These are phyloP conservation scores for Cinnamomum micranthum DNA, from an alignment of 164 flowering plant genomes.

Conservation along the genomic window DNA sequence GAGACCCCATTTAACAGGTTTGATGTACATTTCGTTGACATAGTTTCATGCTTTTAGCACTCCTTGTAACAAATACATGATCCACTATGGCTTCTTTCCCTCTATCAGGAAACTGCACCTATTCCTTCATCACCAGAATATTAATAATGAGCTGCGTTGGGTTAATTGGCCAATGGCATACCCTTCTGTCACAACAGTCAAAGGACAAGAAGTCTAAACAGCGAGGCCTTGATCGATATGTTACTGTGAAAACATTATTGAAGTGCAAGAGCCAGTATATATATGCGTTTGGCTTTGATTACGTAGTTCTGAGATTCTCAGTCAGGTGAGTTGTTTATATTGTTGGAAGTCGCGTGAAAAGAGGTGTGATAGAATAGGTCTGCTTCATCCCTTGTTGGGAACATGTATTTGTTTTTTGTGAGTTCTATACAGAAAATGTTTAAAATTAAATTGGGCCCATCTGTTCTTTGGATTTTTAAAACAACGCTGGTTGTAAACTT, in stretches of 20 bases:
- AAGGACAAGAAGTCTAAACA: not conserved
- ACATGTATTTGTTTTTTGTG: slow-evolving; percentile 1
- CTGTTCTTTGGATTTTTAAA: not conserved
- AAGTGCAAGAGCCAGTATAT: not conserved
- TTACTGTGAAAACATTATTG: not conserved
- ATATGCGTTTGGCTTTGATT: slow-evolving; percentile 5
- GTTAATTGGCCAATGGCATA: not conserved
- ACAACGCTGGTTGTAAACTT: slow-evolving; percentile 1
- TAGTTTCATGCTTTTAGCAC: not conserved
- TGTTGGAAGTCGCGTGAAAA: not conserved
- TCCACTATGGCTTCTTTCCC: not conserved
- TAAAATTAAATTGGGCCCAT: not conserved
- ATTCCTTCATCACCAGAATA: not conserved
- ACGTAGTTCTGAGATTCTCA: not conserved
- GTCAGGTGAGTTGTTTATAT: not conserved
- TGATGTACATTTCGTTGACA: not conserved
- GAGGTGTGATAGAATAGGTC: slow-evolving; percentile 1
- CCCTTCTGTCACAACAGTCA: not conserved
- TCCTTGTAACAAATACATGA: not conserved
- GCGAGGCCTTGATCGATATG: not conserved
- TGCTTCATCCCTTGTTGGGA: not conserved
- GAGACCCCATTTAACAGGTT: slow-evolving; percentile 1
- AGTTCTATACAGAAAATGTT: not conserved
- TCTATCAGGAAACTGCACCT: slow-evolving; percentile 5
- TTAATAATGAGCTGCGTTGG: not conserved